Evolutionary conservation across 306 rosid species (phyloP), one percentile per base, ranked within the genome.

Genomic region (Quercus suber): DNA sequence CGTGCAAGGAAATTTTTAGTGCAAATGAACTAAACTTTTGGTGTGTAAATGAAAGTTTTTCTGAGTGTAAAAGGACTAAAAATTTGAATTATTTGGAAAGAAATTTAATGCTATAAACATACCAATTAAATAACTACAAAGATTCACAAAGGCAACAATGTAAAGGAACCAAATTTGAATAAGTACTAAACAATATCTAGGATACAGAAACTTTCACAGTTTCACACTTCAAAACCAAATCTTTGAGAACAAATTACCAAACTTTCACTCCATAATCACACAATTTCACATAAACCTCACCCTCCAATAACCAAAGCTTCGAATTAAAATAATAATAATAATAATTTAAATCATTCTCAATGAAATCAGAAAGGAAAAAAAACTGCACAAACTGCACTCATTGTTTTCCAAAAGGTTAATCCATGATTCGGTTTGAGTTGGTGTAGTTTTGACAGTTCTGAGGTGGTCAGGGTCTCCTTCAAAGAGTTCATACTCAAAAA

Each of bases 141-240:
- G 59, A 56, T 14, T 25, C 8, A 55, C 49, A 55, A 23, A 27
- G 25, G 65, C 49, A 37, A 23, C 33, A 45, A 5, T n/a, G 45
- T n/a, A 14, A 71, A 76, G 19, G 21, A 76, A 63, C 80, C 57
- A 27, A 78, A 69, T 20, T 60, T 35, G 68, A 84, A 69, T 69
- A 6, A 41, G 33, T 30, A 30, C 33, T 3, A 30, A 30, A 30
- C 5, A 73, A 53, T 27, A 60, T 14, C 55, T 52, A 14, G 23
- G 71, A 8, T 20, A 71, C 11, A n/a, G 57, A 21, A 49, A 27
- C 31, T 51, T 49, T 58, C 60, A 13, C 33, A 30, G 17, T 63
- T 68, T 69, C 60, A 13, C 27, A 30, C 37, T 68, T 59, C 51
- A 69, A 69, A 51, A 80, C 63, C 77, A 68, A 73, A 71, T 35